Percentiles rank a stretch among this genome's conserved stretches.
Conservation (phyloP, 495 filamentous ascomycete species). For the Haplographium delicatum region DNA sequence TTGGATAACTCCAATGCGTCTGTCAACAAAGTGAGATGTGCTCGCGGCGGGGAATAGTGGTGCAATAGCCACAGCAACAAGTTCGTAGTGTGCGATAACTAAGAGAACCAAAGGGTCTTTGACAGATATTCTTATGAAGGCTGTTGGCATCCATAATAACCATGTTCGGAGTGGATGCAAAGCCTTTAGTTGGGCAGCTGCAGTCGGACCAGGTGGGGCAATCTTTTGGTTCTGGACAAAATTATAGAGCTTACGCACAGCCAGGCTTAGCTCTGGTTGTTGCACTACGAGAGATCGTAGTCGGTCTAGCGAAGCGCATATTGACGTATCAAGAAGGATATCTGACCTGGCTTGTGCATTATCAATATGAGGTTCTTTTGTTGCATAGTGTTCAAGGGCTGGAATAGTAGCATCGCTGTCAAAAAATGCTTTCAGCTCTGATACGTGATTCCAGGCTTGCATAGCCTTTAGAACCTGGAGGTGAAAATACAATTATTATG, state of each 20-base stretch:
- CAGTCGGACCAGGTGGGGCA: neutral
- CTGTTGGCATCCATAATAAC: neutral
- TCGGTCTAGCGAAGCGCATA: neutral
- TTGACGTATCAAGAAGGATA: neutral
- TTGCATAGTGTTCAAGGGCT: neutral
- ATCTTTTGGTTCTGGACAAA: neutral
- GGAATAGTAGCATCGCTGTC: neutral
- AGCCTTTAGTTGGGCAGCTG: neutral
- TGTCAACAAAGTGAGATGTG: neutral
- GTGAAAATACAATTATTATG: too few relatives aligned
- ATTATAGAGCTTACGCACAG: neutral
- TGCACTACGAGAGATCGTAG: neutral
- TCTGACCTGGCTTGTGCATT: neutral
- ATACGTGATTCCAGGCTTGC: neutral
- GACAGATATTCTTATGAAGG: neutral
- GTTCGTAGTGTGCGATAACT: neutral
- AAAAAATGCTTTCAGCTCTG: neutral
- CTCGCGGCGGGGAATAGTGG: neutral
- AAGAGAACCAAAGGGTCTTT: neutral
- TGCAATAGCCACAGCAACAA: neutral
- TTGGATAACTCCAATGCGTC: neutral
- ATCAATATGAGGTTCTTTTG: neutral
- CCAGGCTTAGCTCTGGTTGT: neutral
- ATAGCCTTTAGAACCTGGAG: neutral
- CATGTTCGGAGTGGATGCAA: neutral